A percentile compares a stretch with the other conserved stretches of the same genome.
Conservation (phyloP, 768 basidiomycete species). For the Xerocomellus chrysenteron region DNA sequence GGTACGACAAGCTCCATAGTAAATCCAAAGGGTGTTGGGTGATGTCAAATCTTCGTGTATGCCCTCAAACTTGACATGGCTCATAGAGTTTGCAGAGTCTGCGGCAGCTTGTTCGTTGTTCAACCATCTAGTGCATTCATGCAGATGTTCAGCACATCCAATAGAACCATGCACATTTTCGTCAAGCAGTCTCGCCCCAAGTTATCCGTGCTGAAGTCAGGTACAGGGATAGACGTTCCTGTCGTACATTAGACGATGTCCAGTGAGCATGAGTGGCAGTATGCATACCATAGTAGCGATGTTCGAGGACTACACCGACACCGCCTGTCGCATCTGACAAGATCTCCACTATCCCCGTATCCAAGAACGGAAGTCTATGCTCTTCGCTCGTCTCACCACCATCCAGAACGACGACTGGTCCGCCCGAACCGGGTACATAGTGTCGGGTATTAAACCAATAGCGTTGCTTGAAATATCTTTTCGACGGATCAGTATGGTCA, state of each 20-base stretch:
- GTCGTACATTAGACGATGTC: neutral
- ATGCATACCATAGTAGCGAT: conserved; percentile 77
- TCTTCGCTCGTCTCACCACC: conserved; percentile 91
- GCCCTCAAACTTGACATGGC: conserved; percentile 69
- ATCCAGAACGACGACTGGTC: conserved; percentile 88
- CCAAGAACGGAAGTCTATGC: conserved; percentile 51
- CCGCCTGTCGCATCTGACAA: conserved; percentile 83
- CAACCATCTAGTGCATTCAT: conserved; percentile 59
- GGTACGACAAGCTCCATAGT: conserved; percentile 65
- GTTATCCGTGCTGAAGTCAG: conserved; percentile 78
- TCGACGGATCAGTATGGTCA: conserved; percentile 67
- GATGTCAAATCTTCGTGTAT: conserved; percentile 72
- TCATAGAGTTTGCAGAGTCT: conserved; percentile 92
- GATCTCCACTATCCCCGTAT: conserved; percentile 85
- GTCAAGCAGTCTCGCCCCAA: conserved; percentile 50
- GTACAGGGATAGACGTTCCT: conserved; percentile 76
- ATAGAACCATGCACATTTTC: neutral
- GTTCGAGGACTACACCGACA: conserved; percentile 87
- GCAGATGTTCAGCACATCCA: conserved; percentile 3
- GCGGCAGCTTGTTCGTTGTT: conserved; percentile 87
- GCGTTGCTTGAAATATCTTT: conserved; percentile 76
- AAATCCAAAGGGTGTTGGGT: conserved; percentile 76
- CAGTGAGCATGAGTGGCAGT: neutral
- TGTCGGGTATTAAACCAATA: conserved; percentile 92
- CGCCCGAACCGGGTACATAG: conserved; percentile 67